Evolutionary conservation across 768 basidiomycete genomes (phyloP).

Genomic region (Lactifluus echinatus): DNA sequence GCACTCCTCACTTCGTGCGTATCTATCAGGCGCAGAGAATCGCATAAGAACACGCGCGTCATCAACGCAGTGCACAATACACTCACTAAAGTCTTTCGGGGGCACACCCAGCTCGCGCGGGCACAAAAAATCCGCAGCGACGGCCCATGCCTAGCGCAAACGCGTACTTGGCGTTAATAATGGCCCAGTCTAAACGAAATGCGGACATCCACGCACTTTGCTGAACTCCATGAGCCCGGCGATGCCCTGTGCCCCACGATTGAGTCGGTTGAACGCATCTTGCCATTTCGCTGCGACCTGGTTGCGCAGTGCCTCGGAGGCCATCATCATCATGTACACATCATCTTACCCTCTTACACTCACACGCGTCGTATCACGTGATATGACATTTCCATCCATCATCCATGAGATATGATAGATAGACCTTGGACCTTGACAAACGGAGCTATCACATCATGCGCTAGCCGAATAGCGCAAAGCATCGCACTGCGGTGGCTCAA

Average conservation of each 20-base stretch:
- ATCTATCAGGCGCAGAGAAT: slow-evolving; percentile 31
- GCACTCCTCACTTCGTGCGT: slow-evolving; percentile 43
- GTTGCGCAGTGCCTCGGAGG: slow-evolving; percentile 51
- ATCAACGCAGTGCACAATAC: background rate
- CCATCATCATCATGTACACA: no score
- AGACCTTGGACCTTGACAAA: no score
- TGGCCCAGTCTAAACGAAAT: no score
- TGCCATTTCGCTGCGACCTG: slow-evolving; percentile 68
- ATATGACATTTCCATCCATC: no score
- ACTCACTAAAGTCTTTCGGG: slow-evolving; percentile 27
- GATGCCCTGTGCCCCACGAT: slow-evolving; percentile 50
- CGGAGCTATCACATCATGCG: no score
- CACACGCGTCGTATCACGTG: background rate
- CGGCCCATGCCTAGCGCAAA: slow-evolving; percentile 41
- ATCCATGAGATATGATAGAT: no score
- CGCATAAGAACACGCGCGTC: background rate
- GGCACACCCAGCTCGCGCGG: slow-evolving; percentile 42
- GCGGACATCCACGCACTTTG: slow-evolving; percentile 42
- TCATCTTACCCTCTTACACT: no score
- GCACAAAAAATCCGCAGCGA: slow-evolving; percentile 42
- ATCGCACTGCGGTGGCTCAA: no score
- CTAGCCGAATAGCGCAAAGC: no score
- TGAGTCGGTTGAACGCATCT: slow-evolving; percentile 57
- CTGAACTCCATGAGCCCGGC: slow-evolving; percentile 56
- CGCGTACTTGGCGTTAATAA: slow-evolving; percentile 43